Conservation (phyloP, 805 yeast genomes). For the Metschnikowia noctiluminum region DNA sequence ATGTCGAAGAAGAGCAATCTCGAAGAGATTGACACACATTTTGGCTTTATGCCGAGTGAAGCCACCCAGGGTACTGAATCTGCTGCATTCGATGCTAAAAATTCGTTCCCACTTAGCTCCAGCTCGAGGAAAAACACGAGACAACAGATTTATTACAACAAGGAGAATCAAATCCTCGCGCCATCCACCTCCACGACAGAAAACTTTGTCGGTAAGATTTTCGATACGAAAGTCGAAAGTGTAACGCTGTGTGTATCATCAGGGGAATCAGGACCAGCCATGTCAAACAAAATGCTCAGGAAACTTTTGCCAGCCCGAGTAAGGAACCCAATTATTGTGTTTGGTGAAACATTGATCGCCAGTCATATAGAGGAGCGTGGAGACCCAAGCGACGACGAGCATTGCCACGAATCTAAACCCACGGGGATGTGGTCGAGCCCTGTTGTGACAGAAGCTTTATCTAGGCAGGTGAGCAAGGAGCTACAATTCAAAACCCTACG, state of each 20-base stretch:
- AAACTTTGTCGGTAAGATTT: too few relatives aligned
- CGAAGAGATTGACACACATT: too few relatives aligned
- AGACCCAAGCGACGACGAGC: slow-evolving; percentile 5
- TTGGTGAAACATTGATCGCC: background rate
- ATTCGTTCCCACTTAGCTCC: too few relatives aligned
- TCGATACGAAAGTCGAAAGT: background rate
- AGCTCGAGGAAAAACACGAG: too few relatives aligned
- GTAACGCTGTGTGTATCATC: background rate
- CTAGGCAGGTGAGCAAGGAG: slow-evolving; percentile 44
- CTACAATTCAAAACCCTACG: slow-evolving; percentile 31
- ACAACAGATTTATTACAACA: too few relatives aligned
- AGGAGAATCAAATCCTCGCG: too few relatives aligned
- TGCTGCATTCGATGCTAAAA: too few relatives aligned
- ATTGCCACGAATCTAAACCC: background rate
- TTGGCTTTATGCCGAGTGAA: too few relatives aligned
- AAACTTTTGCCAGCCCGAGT: background rate
- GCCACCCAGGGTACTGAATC: too few relatives aligned
- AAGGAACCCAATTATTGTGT: background rate
- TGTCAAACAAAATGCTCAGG: background rate
- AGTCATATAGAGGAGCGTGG: slow-evolving; percentile 21
- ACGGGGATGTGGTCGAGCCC: slow-evolving; percentile 33
- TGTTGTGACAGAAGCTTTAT: slow-evolving; percentile 41
- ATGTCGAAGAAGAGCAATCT: too few relatives aligned
- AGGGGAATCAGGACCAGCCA: background rate
- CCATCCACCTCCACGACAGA: too few relatives aligned